phyloP scores from a whole-genome alignment of 768 basidiomycete species.

The Lactarius tabidus region DNA sequence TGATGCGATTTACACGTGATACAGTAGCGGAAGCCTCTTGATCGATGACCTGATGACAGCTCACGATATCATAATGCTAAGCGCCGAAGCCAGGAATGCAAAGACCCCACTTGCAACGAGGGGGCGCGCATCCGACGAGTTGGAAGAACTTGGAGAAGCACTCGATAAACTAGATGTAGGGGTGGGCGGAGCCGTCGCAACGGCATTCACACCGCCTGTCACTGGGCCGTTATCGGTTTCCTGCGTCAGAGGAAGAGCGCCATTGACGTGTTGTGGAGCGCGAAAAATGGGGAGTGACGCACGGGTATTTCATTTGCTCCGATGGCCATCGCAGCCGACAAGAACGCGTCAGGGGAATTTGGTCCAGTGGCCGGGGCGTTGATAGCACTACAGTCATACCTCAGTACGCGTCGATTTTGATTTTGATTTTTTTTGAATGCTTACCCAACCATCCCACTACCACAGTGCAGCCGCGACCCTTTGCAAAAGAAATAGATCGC shows the following conservation, averaged over 20 bases:
- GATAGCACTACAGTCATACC: slow-evolving; percentile 32
- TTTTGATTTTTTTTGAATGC: neutral
- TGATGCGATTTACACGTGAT: too few relatives aligned
- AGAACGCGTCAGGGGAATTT: slow-evolving; percentile 42
- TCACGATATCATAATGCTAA: slow-evolving; percentile 9
- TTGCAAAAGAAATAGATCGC: slow-evolving; percentile 60
- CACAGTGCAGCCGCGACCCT: slow-evolving; percentile 42
- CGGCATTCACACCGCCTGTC: slow-evolving; percentile 37
- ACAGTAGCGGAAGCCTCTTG: too few relatives aligned
- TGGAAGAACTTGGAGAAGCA: neutral
- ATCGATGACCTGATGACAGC: too few relatives aligned
- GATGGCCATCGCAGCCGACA: slow-evolving; percentile 38
- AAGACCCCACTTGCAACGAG: slow-evolving; percentile 10
- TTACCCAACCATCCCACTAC: slow-evolving; percentile 47
- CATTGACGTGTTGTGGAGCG: neutral
- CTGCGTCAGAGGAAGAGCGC: slow-evolving; percentile 25
- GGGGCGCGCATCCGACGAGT: neutral
- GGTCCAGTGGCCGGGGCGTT: slow-evolving; percentile 43
- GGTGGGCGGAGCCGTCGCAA: slow-evolving; percentile 17
- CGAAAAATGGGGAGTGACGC: slow-evolving; percentile 18
- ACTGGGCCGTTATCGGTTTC: slow-evolving; percentile 38
- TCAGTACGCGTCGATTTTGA: too few relatives aligned
- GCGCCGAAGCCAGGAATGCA: slow-evolving; percentile 2
- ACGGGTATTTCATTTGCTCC: slow-evolving; percentile 37
- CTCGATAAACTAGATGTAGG: neutral